Evolutionary conservation across 1,284 basidiomycete genomes (phyloP), one percentile per base, ranked within the genome.

Genomic region (Tylopilus sp.): DNA sequence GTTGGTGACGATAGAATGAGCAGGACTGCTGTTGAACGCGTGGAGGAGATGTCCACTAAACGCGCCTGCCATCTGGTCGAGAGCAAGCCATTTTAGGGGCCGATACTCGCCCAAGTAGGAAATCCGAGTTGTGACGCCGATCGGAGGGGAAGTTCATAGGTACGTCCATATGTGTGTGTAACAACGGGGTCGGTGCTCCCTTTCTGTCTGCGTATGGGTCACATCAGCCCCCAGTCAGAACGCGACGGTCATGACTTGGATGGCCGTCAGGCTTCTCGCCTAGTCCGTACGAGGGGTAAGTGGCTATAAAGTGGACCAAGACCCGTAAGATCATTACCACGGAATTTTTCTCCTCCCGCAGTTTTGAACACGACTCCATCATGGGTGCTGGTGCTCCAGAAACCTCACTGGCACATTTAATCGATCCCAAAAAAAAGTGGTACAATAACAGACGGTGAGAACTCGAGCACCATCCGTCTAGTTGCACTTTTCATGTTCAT

Each of bases 361-460:
- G 4, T 13, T 35, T 19, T 12, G 34, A 9, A 10, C 10, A 3
- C 18, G 10, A 18, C n/a, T n/a, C n/a, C n/a, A 35, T 12, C 19
- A 82, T 76, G 71, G 81, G 76, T 65, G 71, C 66, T 56, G 76
- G 74, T 57, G 74, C 64, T 42, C n/a, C 41, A 18, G 52, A 56
- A 15, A 64, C 66, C 36, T 76, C 73, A 29, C 81, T 78, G 60
- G 65, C 61, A 23, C 78, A 81, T 57, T 73, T 87, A 54, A 57
- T 85, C 42, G 79, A 86, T 64, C 83, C 82, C 23, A 78, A 67
- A 55, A 75, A 77, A 63, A 85, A 74, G 63, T 87, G 84, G 84
- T 80, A 82, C 69, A 86, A 81, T 71, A 86, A 87, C 71, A 77
- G 69, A 64, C 72, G 83, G 82, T 84, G 55, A 54, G 75, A 9